Conservation (phyloP, 352 stramenopile genomes). For the Phytophthora colocasiae region DNA sequence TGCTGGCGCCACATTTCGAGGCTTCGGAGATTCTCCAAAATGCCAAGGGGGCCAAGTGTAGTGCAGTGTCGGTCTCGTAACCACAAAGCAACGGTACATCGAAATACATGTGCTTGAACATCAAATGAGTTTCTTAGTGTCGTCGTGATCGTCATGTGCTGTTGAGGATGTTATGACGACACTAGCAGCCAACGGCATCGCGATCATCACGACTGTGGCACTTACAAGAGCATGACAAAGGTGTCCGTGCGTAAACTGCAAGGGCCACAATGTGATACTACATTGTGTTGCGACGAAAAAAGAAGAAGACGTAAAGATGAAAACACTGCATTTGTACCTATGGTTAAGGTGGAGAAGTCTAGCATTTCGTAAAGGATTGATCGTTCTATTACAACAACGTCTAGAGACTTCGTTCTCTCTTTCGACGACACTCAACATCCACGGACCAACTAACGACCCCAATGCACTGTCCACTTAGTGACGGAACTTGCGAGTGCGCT, state of each 20-base stretch:
- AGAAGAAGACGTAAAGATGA: neutral
- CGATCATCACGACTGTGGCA: neutral
- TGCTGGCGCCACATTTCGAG: too few relatives aligned
- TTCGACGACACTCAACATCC: constrained; percentile 26
- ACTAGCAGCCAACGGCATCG: neutral
- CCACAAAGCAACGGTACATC: constrained; percentile 4
- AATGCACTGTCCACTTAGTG: constrained; percentile 16
- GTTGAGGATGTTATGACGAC: neutral
- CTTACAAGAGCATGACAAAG: neutral
- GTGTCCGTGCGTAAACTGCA: too few relatives aligned
- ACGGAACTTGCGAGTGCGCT: constrained; percentile 29
- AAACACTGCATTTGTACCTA: constrained; percentile 6
- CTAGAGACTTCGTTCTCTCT: constrained; percentile 27
- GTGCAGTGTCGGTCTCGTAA: constrained; percentile 3
- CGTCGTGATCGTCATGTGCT: neutral
- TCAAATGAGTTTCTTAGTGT: neutral
- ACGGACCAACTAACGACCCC: constrained; percentile 8
- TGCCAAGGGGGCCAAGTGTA: too few relatives aligned
- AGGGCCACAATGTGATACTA: neutral
- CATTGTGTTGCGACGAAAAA: neutral
- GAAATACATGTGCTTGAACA: constrained; percentile 15
- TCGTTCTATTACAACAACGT: constrained; percentile 32
- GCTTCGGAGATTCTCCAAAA: too few relatives aligned
- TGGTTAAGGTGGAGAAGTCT: constrained; percentile 12
- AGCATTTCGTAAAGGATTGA: constrained; percentile 10